A percentile compares a stretch with the other conserved stretches of the same genome.
These are phyloP conservation scores for Geosmithia putterillii DNA, from an alignment of 2,329 filamentous ascomycete genomes.

Conservation along the genomic window DNA sequence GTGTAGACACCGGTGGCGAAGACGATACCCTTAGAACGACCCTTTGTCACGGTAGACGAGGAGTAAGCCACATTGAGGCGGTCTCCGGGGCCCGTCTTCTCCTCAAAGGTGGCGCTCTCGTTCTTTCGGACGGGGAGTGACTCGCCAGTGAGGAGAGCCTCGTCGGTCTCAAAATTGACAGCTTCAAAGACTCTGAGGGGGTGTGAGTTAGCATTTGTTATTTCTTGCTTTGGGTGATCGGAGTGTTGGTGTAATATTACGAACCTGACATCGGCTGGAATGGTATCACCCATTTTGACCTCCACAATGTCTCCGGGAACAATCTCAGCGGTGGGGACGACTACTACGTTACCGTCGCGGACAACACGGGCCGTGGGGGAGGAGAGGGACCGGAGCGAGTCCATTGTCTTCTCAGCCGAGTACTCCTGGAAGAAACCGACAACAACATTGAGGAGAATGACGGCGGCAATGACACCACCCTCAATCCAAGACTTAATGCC, in stretches of 20 bases:
- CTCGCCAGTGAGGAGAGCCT: constrained; percentile 48
- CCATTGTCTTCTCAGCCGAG: constrained; percentile 27
- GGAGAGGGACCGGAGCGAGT: constrained; percentile 21
- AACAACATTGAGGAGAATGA: constrained; percentile 39
- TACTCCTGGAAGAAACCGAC: constrained; percentile 32
- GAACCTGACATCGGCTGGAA: constrained; percentile 37
- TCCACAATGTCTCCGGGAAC: constrained; percentile 43
- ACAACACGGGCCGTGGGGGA: constrained; percentile 24
- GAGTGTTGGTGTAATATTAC: background rate
- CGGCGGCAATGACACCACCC: constrained; percentile 36
- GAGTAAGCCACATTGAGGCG: constrained; percentile 46
- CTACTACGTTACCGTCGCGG: constrained; percentile 19
- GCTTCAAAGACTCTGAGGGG: constrained; percentile 29
- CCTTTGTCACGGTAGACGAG: constrained; percentile 44
- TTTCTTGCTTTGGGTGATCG: too few relatives aligned
- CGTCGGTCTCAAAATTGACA: constrained; percentile 53
- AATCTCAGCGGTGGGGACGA: constrained; percentile 21
- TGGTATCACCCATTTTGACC: constrained; percentile 37
- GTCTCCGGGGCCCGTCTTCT: constrained; percentile 30
- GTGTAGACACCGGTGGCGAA: constrained; percentile 48
- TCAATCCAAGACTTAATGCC: constrained; percentile 40
- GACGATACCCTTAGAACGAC: constrained; percentile 44
- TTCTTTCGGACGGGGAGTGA: constrained; percentile 42
- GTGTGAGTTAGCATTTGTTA: too few relatives aligned
- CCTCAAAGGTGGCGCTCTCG: constrained; percentile 23